Evolutionary conservation across 148 eudicot species (phyloP).

Genomic region (Silene latifolia): DNA sequence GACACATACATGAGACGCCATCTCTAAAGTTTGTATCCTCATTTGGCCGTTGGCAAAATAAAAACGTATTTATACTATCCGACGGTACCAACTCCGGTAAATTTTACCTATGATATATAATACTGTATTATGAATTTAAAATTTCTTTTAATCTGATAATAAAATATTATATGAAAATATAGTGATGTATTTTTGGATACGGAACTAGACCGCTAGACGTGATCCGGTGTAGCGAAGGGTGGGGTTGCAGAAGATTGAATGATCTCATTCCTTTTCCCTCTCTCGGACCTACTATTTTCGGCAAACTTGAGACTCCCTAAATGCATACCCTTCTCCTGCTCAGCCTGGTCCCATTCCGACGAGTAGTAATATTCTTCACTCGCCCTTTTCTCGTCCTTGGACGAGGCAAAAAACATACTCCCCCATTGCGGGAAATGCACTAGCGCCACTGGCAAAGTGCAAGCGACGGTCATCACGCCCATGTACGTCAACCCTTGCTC

Average conservation of each 20-base stretch:
- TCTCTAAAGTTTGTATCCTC: neutral
- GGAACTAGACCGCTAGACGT: neutral
- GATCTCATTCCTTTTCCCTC: slow-evolving; percentile 26
- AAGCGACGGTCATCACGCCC: slow-evolving; percentile 38
- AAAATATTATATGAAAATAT: too few species aligned
- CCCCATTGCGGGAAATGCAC: slow-evolving; percentile 57
- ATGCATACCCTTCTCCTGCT: slow-evolving; percentile 39
- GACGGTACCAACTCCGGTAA: neutral
- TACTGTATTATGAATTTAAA: too few species aligned
- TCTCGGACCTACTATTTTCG: slow-evolving; percentile 37
- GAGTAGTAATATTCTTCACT: slow-evolving; percentile 36
- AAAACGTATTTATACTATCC: neutral
- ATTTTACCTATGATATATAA: too few species aligned
- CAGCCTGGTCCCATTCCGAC: slow-evolving; percentile 28
- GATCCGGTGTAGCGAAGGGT: slow-evolving; percentile 19
- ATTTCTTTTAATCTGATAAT: neutral
- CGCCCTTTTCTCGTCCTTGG: slow-evolving; percentile 16
- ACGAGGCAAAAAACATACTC: slow-evolving; percentile 37
- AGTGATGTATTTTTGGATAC: too few species aligned
- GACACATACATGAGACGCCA: neutral
- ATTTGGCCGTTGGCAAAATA: neutral
- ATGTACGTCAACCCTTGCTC: slow-evolving; percentile 35
- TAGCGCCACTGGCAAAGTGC: slow-evolving; percentile 38
- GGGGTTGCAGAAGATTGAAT: slow-evolving; percentile 11
- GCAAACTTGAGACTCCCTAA: slow-evolving; percentile 37